phyloP scores from a whole-genome alignment of 164 flowering plant genomes.

The Taxillus chinensis region DNA sequence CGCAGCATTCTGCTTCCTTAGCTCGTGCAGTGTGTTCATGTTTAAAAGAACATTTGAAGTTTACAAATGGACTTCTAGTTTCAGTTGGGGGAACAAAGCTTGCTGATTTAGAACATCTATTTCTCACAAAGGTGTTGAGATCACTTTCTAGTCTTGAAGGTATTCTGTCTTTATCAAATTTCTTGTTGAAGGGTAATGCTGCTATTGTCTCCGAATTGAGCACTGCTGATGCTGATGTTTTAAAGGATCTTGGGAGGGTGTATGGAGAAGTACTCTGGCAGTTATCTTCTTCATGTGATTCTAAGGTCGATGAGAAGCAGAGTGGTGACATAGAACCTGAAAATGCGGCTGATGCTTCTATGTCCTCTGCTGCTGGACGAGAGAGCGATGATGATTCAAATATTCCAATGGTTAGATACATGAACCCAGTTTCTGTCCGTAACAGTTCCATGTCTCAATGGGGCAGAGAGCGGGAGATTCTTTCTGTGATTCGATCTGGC shows the following conservation, averaged over 20 bases:
- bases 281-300: constrained; percentile 54
- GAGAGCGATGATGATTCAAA: constrained; percentile 70
- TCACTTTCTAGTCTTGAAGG: constrained; percentile 69
- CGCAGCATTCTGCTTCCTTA: constrained; percentile 71
- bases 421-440: constrained; percentile 59
- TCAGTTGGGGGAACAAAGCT: constrained; percentile 52
- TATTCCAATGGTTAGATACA: constrained; percentile 42
- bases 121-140: constrained; percentile 43
- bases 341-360: constrained; percentile 30
- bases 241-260: constrained; percentile 63
- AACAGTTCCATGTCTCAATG: constrained; percentile 44
- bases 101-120: constrained; percentile 34
- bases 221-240: constrained; percentile 68
- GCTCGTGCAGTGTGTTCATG: constrained; percentile 68
- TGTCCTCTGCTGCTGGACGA: constrained; percentile 42
- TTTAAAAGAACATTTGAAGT: constrained; percentile 59
- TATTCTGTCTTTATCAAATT: constrained; percentile 51
- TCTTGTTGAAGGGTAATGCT: constrained; percentile 61
- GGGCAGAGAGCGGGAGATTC: constrained; percentile 63
- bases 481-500: constrained; percentile 55
- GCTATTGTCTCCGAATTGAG: constrained; percentile 67
- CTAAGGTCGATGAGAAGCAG: constrained; percentile 59
- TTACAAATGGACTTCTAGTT: constrained; percentile 37
- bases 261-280: constrained; percentile 84
- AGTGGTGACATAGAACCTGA: constrained; percentile 39